Conservation (phyloP, 2,329 filamentous ascomycete species). For the Teratosphaeria nubilosa region DNA sequence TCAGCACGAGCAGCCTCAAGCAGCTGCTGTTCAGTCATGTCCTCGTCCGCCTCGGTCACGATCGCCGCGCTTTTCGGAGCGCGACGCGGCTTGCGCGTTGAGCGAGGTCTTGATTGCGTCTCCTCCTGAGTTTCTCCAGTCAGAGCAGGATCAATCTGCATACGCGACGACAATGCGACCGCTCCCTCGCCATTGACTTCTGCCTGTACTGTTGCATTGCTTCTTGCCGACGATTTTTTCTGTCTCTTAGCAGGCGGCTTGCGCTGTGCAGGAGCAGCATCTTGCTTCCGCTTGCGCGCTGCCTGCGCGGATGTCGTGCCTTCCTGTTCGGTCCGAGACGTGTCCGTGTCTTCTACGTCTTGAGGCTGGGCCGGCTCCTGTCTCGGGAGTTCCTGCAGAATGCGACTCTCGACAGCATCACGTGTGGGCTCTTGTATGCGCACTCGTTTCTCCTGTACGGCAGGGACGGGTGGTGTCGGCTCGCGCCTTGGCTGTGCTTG, state of each 20-base stretch:
- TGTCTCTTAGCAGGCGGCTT: conserved; percentile 11
- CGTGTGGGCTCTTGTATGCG: neutral
- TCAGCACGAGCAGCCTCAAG: neutral
- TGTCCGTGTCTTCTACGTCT: neutral
- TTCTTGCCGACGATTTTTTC: conserved; percentile 13
- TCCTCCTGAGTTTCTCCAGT: conserved; percentile 4
- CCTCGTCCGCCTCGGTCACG: neutral
- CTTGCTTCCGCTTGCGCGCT: conserved; percentile 5
- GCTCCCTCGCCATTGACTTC: conserved; percentile 4
- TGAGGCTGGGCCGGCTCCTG: neutral
- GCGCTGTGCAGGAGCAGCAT: conserved; percentile 1
- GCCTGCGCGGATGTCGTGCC: neutral
- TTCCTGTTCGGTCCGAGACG: neutral
- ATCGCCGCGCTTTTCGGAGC: conserved; percentile 1
- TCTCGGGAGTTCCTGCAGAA: neutral
- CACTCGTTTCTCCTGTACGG: neutral
- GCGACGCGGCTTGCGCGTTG: neutral
- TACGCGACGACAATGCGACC: conserved; percentile 2
- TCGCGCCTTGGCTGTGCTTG: conserved; percentile 3
- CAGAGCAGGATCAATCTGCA: neutral
- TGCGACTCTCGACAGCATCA: neutral
- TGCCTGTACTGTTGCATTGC: conserved; percentile 12
- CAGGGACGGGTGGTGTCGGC: conserved; percentile 1
- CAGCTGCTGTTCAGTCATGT: neutral
- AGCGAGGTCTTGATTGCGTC: conserved; percentile 7